Evolutionary conservation across 164 flowering plant species (phyloP).

Genomic region (Vitis rupestris): DNA sequence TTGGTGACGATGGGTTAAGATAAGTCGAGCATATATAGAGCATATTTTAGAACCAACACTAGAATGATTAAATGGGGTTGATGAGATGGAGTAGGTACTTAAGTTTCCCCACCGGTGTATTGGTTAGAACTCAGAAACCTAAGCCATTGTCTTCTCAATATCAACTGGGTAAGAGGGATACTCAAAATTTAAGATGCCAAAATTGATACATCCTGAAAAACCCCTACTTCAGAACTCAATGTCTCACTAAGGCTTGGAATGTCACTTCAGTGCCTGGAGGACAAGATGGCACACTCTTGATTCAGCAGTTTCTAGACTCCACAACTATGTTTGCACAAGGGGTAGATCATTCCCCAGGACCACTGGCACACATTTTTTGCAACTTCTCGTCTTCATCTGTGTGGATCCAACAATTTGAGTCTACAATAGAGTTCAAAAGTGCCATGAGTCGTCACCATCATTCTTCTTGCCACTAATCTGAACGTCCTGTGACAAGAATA

Average conservation of each 20-base stretch:
- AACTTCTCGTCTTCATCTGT: not conserved
- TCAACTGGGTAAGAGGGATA: not conserved
- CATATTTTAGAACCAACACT: not conserved
- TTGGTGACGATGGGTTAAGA: slow-evolving; percentile 13
- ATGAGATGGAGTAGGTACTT: slow-evolving; percentile 38
- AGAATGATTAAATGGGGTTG: slow-evolving; percentile 28
- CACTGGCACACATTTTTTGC: not conserved
- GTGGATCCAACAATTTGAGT: not conserved
- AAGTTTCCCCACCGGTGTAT: slow-evolving; percentile 20
- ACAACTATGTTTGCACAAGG: no score
- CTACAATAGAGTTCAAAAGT: no score
- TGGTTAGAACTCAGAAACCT: slow-evolving; percentile 18
- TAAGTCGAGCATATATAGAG: slow-evolving; percentile 11
- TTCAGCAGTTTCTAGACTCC: no score
- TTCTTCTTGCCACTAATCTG: no score
- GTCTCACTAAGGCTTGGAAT: no score
- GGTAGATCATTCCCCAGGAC: not conserved
- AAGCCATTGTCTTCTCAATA: no score
- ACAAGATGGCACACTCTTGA: no score
- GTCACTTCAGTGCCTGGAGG: no score
- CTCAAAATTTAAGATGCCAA: not conserved
- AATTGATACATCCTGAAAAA: no score
- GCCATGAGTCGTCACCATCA: no score
- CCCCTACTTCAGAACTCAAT: no score
- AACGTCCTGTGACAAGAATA: not conserved